These are phyloP conservation scores for Multifurca ochricompacta DNA, from an alignment of 768 basidiomycete species.

Conservation along the genomic window DNA sequence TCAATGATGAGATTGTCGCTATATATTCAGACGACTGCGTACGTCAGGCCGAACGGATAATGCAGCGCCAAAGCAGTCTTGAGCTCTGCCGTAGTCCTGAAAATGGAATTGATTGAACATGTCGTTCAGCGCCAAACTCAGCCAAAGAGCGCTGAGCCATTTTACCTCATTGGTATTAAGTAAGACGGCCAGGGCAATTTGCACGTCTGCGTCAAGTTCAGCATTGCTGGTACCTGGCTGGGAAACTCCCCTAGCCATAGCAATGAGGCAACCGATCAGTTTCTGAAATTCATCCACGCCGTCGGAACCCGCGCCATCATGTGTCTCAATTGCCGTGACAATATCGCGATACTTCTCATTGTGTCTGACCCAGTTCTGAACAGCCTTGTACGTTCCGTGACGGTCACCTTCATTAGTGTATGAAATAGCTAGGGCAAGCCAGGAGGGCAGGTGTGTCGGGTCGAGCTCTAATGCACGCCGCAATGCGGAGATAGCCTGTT, in stretches of 20 bases:
- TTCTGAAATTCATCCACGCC: constrained; percentile 36
- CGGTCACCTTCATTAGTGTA: constrained; percentile 85
- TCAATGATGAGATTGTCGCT: background rate
- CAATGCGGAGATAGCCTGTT: constrained; percentile 81
- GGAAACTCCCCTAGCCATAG: constrained; percentile 59
- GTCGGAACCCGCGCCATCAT: constrained; percentile 27
- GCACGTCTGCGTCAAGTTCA: constrained; percentile 85
- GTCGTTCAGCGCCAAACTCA: background rate
- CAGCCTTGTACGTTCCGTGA: constrained; percentile 63
- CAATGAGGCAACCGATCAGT: constrained; percentile 72
- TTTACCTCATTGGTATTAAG: constrained; percentile 85
- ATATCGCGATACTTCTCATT: constrained; percentile 49
- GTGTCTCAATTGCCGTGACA: constrained; percentile 32
- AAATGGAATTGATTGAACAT: no score
- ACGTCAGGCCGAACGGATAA: constrained; percentile 84
- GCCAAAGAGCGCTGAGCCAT: background rate
- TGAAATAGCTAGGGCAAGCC: constrained; percentile 87
- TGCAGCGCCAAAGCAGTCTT: constrained; percentile 90
- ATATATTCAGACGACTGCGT: constrained; percentile 19
- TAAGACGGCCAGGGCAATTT: constrained; percentile 88
- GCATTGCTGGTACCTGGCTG: constrained; percentile 27
- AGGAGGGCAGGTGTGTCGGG: constrained; percentile 64
- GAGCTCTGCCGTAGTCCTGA: constrained; percentile 85
- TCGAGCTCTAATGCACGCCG: constrained; percentile 75
- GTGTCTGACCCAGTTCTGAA: constrained; percentile 73